Percentiles rank a stretch among this genome's conserved stretches.
Conservation (phyloP, 495 filamentous ascomycete genomes). For the Jackrogersella multiformis region DNA sequence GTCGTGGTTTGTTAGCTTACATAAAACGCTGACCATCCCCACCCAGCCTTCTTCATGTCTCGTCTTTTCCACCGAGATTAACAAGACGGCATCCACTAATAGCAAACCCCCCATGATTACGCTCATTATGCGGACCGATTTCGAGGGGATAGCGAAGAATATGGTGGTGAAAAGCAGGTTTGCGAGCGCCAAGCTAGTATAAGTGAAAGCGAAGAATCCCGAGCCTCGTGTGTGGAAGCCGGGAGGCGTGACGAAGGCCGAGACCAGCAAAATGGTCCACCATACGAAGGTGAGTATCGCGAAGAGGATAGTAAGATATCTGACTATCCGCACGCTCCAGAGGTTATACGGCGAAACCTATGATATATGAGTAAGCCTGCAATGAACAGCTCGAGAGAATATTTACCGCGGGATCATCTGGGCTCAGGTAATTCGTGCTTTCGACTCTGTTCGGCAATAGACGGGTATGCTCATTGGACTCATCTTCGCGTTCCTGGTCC, state of each 20-base stretch:
- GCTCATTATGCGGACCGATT: conserved; percentile 74
- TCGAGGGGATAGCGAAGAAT: conserved; percentile 86
- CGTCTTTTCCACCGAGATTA: conserved; percentile 73
- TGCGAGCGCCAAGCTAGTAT: conserved; percentile 73
- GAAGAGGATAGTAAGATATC: conserved; percentile 77
- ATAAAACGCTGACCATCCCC: conserved; percentile 83
- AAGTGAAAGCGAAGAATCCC: conserved; percentile 89
- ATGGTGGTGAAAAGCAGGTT: conserved; percentile 80
- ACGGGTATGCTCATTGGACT: conserved; percentile 76
- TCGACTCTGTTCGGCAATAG: conserved; percentile 69
- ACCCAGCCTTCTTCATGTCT: conserved; percentile 89
- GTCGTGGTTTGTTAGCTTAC: conserved; percentile 59
- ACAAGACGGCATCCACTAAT: conserved; percentile 79
- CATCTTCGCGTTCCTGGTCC: conserved; percentile 30
- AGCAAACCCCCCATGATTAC: conserved; percentile 75
- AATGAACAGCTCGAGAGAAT: background rate
- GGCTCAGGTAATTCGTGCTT: conserved; percentile 74
- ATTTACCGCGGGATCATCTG: conserved; percentile 92
- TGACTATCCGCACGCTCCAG: conserved; percentile 82
- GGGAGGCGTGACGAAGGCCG: conserved; percentile 87
- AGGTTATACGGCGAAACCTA: conserved; percentile 96
- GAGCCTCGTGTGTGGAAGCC: conserved; percentile 85
- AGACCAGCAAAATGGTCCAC: conserved; percentile 88
- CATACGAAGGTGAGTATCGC: conserved; percentile 79
- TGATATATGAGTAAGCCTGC: background rate